Base-by-base conservation (phyloP, 345 rosid genomes). In the Brassica incana region DNA sequence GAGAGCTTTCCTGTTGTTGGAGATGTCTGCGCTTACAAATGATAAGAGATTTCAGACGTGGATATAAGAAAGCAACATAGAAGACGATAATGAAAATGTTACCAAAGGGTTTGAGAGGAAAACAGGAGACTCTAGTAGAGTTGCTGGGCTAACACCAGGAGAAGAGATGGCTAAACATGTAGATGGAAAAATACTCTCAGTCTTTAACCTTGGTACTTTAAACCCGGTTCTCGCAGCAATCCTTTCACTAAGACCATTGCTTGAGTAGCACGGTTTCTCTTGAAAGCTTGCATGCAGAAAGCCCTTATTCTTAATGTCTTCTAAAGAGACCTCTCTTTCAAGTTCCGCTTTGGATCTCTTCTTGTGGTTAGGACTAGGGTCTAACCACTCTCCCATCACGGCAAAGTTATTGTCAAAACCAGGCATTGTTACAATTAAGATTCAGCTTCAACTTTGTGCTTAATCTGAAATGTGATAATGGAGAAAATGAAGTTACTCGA, bases 201-300 rank as follows among this genome's bases (percentile, higher is more conserved):
- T 87, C 65, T 88, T 89, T 77, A 94, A 82, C 77, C 6, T 12
- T 14, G 89, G 91, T 65, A 92, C 88, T 61, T 85, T 90, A 79
- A 89, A 91, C 27, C 99, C 99, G 45, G 90, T 86, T 84, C 91
- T 89, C 0, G 88, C 97, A 0, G 94, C 94, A 68, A 94, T 79
- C 74, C 97, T 86, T 68, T 91, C 95, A 25, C 85, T 87, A 48
- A 93, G 88, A 77, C 90, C 83, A 68, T 86, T 89, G 60, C 89
- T 88, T 11, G 75, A 70, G 61, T 79, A 80, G 76, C 75, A 79
- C 38, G 85, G 72, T 14, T 14, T 50, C 56, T 50, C 56, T 50
- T 50, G 56, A 14, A 14, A 14, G 8, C 56, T 50, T 50, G 56
- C 5, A 3, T 50, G 16, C 56, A 50, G 0, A 50, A 50, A 14